Evolutionary conservation across 371 early-diverging fungal species (phyloP), one percentile per base, ranked within the genome.

Genomic region (Blakeslea trispora): DNA sequence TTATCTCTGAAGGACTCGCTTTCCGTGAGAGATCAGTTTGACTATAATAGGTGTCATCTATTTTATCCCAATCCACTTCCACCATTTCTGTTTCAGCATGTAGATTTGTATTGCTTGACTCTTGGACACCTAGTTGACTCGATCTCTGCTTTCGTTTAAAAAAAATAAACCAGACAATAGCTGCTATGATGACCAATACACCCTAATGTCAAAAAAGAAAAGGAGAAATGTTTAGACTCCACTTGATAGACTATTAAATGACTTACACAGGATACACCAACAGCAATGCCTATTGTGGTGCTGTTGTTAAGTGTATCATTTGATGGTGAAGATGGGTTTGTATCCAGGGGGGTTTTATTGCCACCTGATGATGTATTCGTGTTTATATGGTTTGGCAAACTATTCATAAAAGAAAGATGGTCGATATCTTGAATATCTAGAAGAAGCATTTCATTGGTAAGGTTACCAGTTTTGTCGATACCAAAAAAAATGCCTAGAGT

Each of bases 401-500:
- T 14, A 9, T 21, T 17, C 11, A 32, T 15, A 34, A 53, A 53
- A 5, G 53, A 11, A 1, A 53, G 15, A 5, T 43, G 11, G 15
- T 34, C 21, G 22, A 34, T 22, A 9, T 53, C 21, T 32, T 22
- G 13, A 14, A 53, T 35, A 22, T 53, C 53, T 22, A 53, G 22
- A 34, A 53, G n/a, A 3, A 53, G 32, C 7, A 44, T 15, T 8
- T 53, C 35, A n/a, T 44, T 53, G 15, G 35, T 43, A 15, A 19
- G 35, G 2, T 43, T 44, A 6, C 13, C 17, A n/a, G 9, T 8
- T 18, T 22, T 5, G n/a, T 43, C n/a, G 17, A 34, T 0, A 22
- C 53, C 53, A 22, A 53, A 53, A 22, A 53, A 7, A n/a, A 53
- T 53, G 35, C 43, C 43, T 1, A 53, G 5, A 34, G 22, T 44